Base-by-base conservation (phyloP, 495 filamentous ascomycete species). In the Melanomma pulvis-pyrius region DNA sequence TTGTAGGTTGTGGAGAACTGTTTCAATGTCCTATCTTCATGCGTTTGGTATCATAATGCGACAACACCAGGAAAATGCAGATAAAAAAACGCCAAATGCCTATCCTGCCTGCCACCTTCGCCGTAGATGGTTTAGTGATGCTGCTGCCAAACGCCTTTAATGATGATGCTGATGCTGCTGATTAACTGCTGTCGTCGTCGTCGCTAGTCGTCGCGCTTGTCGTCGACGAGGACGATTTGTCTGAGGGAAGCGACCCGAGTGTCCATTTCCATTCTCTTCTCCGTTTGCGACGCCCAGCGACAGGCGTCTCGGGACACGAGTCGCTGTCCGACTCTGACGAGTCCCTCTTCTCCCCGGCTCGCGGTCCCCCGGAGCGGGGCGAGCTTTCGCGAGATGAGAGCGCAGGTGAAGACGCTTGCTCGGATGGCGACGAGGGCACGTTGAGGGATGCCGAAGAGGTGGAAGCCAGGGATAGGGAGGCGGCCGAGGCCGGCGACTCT, bases 181-280 rank as follows among this genome's bases (percentile, higher is more conserved):
- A 54, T 64, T 66, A 71, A 57, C 29, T 67, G 52, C 65, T 69
- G 50, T 72, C 69, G 17, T 72, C 69, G 50, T 72, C 69, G 17
- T 72, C 69, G 55, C 61, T 66, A 22, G 65, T 49, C 25, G 51
- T 44, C 17, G 58, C 44, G 46, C 65, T 68, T n/a, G 59, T 48
- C n/a, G 65, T 30, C 6, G 65, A 25, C 15, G 65, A 68, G n/a
- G 57, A 25, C 11, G 49, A 58, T 24, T 52, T 52, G 65, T 63
- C 59, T 13, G 58, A 56, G n/a, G 58, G 19, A 17, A 69, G 61
- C 7, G 83, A 80, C 0, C 78, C 83, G 17, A 87, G 68, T 2
- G 84, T 87, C 84, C 84, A 87, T 53, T 76, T 73, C 84, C 84
- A 87, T 70, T 84, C 80, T 21, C 84, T 72, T 4, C 81, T 78